Conservation (phyloP, 768 basidiomycete species). For the Lactifluus hygrophoroides region DNA sequence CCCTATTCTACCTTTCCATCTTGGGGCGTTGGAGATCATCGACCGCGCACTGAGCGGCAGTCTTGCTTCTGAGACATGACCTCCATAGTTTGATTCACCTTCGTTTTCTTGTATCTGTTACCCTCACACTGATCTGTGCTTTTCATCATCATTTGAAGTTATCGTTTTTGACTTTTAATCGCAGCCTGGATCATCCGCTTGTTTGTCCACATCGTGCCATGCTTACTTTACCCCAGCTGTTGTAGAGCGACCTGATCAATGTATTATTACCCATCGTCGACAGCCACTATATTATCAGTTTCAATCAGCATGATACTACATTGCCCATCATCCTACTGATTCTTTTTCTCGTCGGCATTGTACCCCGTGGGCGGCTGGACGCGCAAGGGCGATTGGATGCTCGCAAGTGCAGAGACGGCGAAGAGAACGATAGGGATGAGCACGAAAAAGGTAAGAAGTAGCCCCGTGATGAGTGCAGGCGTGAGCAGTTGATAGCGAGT, state of each 20-base stretch:
- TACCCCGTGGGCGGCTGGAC: constrained; percentile 59
- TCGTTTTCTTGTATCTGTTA: constrained; percentile 1
- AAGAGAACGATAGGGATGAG: constrained; percentile 57
- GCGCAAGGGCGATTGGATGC: constrained; percentile 63
- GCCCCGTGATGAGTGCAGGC: constrained; percentile 57
- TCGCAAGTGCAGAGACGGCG: constrained; percentile 57
- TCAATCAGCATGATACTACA: neutral
- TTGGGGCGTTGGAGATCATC: constrained; percentile 65
- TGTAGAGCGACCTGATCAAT: constrained; percentile 13
- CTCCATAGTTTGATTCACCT: neutral
- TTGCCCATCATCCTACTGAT: constrained; percentile 35
- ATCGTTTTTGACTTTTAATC: constrained; percentile 2
- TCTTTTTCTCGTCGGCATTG: constrained; percentile 66
- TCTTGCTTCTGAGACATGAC: constrained; percentile 21
- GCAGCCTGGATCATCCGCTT: constrained; percentile 12
- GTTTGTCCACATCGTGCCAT: constrained; percentile 4
- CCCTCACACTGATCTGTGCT: neutral
- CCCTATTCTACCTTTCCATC: constrained; percentile 59
- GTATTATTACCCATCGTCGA: constrained; percentile 17
- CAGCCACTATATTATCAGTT: constrained; percentile 15
- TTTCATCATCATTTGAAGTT: neutral
- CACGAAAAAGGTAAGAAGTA: constrained; percentile 59
- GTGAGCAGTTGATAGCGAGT: constrained; percentile 71
- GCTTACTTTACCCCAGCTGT: constrained; percentile 14
- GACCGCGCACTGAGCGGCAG: constrained; percentile 31